Conservation (phyloP, 1,284 basidiomycete species). For the Hemileccinum hortonii region DNA sequence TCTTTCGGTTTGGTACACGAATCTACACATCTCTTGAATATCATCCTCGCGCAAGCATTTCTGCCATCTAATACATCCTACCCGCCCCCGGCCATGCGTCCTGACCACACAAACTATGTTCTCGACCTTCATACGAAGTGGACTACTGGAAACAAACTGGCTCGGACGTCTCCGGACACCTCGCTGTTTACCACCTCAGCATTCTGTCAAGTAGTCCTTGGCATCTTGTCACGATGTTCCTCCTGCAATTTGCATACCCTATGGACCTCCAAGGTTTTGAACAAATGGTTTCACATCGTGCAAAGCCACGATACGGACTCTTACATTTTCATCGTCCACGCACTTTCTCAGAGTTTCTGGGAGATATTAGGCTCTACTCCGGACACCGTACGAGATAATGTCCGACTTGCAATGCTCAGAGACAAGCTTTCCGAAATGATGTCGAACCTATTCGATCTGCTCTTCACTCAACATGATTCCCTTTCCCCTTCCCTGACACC, state of each 20-base stretch:
- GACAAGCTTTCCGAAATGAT: constrained; percentile 25
- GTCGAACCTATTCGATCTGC: constrained; percentile 23
- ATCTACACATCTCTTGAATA: constrained; percentile 43
- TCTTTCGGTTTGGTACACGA: constrained; percentile 41
- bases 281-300: constrained; percentile 33
- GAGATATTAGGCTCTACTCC: background rate
- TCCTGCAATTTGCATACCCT: constrained; percentile 10
- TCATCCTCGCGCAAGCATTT: constrained; percentile 39
- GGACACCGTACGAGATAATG: constrained; percentile 1
- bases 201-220: constrained; percentile 24
- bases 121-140: constrained; percentile 38
- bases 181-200: constrained; percentile 30
- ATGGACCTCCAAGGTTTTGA: constrained; percentile 43
- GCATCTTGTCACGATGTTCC: constrained; percentile 13
- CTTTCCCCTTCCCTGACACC: constrained; percentile 1
- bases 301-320: constrained; percentile 23
- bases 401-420: constrained; percentile 12
- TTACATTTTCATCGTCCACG: constrained; percentile 17
- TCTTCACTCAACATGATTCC: constrained; percentile 13
- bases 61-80: constrained; percentile 15
- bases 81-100: constrained; percentile 37
- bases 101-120: constrained; percentile 44
- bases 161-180: background rate
- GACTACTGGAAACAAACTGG: constrained; percentile 13
- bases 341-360: constrained; percentile 18